A percentile compares a stretch with the other conserved stretches of the same genome.
phyloP scores from a whole-genome alignment of 495 filamentous ascomycete species.

The Penicillium pulvis region DNA sequence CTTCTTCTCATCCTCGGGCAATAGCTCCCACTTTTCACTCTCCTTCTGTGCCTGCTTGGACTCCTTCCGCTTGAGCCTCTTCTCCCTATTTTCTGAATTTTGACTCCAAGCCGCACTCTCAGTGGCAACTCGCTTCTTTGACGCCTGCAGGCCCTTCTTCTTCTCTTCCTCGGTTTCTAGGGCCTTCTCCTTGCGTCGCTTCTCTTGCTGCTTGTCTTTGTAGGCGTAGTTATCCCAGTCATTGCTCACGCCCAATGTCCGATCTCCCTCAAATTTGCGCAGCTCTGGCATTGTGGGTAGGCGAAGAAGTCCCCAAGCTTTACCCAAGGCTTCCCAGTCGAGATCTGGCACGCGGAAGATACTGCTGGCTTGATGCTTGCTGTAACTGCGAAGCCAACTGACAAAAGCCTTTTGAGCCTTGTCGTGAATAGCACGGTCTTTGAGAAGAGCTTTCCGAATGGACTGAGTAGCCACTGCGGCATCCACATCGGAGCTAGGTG shows the following conservation, averaged over 20 bases:
- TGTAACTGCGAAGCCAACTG: conserved; percentile 86
- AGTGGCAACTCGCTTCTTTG: conserved; percentile 43
- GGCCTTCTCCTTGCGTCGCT: conserved; percentile 60
- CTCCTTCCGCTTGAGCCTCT: conserved; percentile 67
- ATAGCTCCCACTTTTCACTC: conserved; percentile 63
- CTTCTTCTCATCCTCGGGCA: conserved; percentile 73
- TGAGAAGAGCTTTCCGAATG: conserved; percentile 58
- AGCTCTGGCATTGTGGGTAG: conserved; percentile 96
- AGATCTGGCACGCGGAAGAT: conserved; percentile 86
- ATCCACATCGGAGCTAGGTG: conserved; percentile 56
- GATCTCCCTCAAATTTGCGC: conserved; percentile 65
- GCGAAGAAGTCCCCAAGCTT: conserved; percentile 80
- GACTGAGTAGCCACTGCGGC: conserved; percentile 50
- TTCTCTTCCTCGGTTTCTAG: conserved; percentile 40
- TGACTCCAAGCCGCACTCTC: conserved; percentile 78
- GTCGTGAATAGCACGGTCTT: conserved; percentile 83
- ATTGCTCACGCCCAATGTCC: conserved; percentile 60
- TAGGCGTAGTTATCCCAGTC: conserved; percentile 68
- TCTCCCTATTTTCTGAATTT: conserved; percentile 71
- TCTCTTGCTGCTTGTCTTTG: conserved; percentile 76
- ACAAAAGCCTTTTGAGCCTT: conserved; percentile 90
- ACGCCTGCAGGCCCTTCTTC: conserved; percentile 30
- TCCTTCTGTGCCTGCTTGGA: conserved; percentile 74
- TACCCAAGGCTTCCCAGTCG: conserved; percentile 79
- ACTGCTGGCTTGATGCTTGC: conserved; percentile 84